Base-by-base conservation (phyloP, 495 filamentous ascomycete species). In the Corynascus novoguineensis region DNA sequence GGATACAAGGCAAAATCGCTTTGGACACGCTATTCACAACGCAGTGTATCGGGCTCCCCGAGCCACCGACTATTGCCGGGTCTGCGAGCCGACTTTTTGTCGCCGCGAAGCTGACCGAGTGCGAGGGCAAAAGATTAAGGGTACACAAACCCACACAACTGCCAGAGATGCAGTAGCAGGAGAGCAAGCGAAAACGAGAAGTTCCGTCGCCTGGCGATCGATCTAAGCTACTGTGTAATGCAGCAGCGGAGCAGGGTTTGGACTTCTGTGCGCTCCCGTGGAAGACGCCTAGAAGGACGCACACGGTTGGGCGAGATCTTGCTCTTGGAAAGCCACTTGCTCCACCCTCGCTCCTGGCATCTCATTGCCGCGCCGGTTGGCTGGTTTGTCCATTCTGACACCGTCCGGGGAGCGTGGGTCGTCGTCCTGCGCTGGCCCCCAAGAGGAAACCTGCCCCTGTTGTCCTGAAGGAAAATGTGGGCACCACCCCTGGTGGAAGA, bases 401-500 rank as follows among this genome's bases (percentile, higher is more conserved):
- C 34, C 28, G 29, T 57, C 44, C 44, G 29, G 47, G 32, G 27
- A 47, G 63, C 56, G 38, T 60, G 54, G 50, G 55, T 55, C 50
- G 50, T 29, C 40, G 53, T 46, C 28, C 14, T 28, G 34, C 24
- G 38, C 50, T 34, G 38, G 49, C 37, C 48, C 51, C 38, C 19
- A 44, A 24, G 10, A n/a, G 44, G 24, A 29, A 12, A 45, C 21
- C 21, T n/a, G 28, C 40, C 47, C 61, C 64, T 61, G 58, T 31
- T 5, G 29, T 5, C 37, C 37, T 15, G 62, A 57, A 60, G 66
- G 66, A 64, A 68, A 67, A 64, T 17, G 55, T 53, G 48, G 62
- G 35, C 32, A 2, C 42, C 40, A 40, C 55, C 62, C 62, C 65
- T 65, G 65, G 52, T 32, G 4, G 17, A 25, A 32, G 34, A 25